Percentiles rank a stretch among this genome's conserved stretches.
These are phyloP conservation scores for Solanum microdontum DNA, from an alignment of 257 asterid genomes.

Conservation along the genomic window DNA sequence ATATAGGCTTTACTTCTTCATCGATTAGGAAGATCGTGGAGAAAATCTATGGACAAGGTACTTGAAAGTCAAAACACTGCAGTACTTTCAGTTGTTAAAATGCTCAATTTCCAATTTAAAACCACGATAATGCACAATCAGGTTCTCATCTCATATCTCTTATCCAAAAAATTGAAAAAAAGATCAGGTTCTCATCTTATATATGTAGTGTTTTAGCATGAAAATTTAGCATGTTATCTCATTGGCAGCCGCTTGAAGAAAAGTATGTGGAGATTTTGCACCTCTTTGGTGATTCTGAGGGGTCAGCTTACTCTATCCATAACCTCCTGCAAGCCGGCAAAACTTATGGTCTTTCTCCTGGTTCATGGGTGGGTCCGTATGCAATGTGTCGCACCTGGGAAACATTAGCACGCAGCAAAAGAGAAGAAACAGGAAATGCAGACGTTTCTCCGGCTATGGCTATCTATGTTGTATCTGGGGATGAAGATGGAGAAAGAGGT, in stretches of 20 bases:
- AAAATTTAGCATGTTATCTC: background rate
- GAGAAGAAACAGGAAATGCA: slow-evolving; percentile 26
- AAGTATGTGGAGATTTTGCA: slow-evolving; percentile 59
- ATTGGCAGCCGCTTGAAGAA: slow-evolving; percentile 56
- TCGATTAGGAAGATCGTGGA: slow-evolving; percentile 88
- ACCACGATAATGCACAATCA: background rate
- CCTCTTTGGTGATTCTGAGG: slow-evolving; percentile 81
- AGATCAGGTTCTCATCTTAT: background rate
- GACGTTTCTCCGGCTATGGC: slow-evolving; percentile 38
- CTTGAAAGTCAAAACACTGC: background rate
- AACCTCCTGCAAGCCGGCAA: slow-evolving; percentile 90
- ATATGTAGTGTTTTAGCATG: background rate
- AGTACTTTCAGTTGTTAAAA: background rate
- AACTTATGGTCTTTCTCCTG: slow-evolving; percentile 82
- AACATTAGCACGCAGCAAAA: slow-evolving; percentile 45
- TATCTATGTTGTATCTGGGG: slow-evolving; percentile 88
- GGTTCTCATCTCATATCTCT: background rate
- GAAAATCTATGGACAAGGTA: slow-evolving; percentile 70
- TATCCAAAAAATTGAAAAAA: background rate
- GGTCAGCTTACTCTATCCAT: slow-evolving; percentile 81
- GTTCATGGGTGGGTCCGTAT: slow-evolving; percentile 98
- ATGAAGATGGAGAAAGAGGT: slow-evolving; percentile 97
- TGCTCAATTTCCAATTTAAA: slow-evolving; percentile 3
- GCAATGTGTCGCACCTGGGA: slow-evolving; percentile 99
- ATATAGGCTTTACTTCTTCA: slow-evolving; percentile 73